Base-by-base conservation (phyloP, 176 grass and related monocot species). In the Oryza rufipogon region DNA sequence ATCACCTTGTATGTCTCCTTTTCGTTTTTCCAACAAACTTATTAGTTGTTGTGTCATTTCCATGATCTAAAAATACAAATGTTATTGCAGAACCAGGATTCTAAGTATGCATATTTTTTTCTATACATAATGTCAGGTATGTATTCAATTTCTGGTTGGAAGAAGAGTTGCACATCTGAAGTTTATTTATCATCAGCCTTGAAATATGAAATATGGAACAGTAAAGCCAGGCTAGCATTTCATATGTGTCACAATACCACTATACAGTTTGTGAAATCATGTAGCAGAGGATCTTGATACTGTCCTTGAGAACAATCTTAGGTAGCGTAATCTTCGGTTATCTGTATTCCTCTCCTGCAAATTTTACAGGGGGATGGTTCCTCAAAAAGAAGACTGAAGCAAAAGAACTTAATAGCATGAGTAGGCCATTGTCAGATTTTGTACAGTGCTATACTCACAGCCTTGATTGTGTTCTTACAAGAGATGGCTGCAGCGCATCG, bases 391-490 rank as follows among this genome's bases (percentile, higher is more conserved):
- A 65, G 8, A 61, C 9, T 74, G 17, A 76, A 76, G 38, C 5
- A 20, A 81, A 63, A 81, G 19, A 73, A 34, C 20, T 26, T 25
- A 81, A 13, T 2, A 39, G 20, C 41, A 16, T 32, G 30, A 32
- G 30, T 68, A 64, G 28, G 22, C 32, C 60, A 49, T 56, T 84
- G 82, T 80, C 75, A n/a, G 75, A 92, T 84, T 79, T 14, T 61
- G 60, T 65, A 17, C 48, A 68, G 58, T 34, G 25, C 19, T 66
- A 2, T 28, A 92, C 87, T 88, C 85, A 94, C 78, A 83, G 80
- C 81, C 84, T 96, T 65, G 86, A 84, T 54, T 88, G 73, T 84
- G 74, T 91, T 88, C 90, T 96, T 87, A 73, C 65, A 83, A 92
- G 63, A 85, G 93, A 63, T 58, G 88, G 56, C 65, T 91, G 91